Percentiles rank a stretch among this genome's conserved stretches.
Conservation (phyloP, 306 rosid species). For the Prosopis cineraria region DNA sequence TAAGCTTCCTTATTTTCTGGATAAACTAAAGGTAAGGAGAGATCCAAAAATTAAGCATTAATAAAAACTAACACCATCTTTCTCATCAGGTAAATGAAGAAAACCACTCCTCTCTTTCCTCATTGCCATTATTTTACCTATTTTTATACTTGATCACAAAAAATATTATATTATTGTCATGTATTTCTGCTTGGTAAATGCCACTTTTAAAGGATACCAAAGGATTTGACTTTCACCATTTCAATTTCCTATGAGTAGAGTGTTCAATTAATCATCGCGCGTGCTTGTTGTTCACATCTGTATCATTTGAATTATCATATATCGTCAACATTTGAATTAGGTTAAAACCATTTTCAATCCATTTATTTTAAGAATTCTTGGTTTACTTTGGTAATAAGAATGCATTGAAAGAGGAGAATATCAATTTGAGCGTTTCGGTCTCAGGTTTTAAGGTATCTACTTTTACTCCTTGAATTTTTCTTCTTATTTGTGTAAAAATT, state of each 20-base stretch:
- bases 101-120: conserved; percentile 30
- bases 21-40: conserved; percentile 41
- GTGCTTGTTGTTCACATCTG: neutral
- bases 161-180: neutral
- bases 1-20: conserved; percentile 33
- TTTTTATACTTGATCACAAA: conserved; percentile 12
- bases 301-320: conserved; percentile 1
- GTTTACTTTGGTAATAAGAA: neutral
- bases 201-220: conserved; percentile 29
- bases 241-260: neutral
- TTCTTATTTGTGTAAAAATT: neutral
- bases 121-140: conserved; percentile 8
- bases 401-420: conserved; percentile 14
- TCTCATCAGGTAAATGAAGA: neutral
- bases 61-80: neutral
- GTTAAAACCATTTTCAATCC: neutral
- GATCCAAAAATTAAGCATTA: conserved; percentile 23
- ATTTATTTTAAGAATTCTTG: conserved; percentile 1
- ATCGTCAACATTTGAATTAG: neutral
- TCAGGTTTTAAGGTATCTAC: conserved; percentile 19
- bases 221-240: conserved; percentile 15
- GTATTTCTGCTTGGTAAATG: conserved; percentile 13
- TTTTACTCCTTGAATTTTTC: neutral
- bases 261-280: conserved; percentile 4
- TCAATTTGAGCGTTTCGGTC: neutral